These are phyloP conservation scores for Tillandsia fasciculata DNA, from an alignment of 176 grass and related monocot species.

Conservation along the genomic window DNA sequence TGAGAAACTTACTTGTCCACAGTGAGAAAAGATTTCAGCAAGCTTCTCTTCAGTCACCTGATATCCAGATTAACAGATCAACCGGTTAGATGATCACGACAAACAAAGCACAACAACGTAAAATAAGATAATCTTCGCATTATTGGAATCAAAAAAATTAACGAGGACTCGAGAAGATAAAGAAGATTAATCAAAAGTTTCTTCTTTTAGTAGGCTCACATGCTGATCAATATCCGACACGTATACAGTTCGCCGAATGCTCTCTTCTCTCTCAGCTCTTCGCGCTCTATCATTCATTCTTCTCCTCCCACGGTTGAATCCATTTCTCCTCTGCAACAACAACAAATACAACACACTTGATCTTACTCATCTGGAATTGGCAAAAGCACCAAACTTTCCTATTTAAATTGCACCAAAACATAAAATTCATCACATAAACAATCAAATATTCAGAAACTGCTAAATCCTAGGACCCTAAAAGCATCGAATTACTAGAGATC, in stretches of 20 bases:
- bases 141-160: slow-evolving; percentile 16
- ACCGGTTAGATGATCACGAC: not conserved
- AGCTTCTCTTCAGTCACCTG: slow-evolving; percentile 98
- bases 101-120: not conserved
- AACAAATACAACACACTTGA: not conserved
- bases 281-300: slow-evolving; percentile 43
- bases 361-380: slow-evolving; percentile 5
- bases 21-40: slow-evolving; percentile 79
- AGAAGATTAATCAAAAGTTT: slow-evolving; percentile 1
- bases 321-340: slow-evolving; percentile 49
- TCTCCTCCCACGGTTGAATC: slow-evolving; percentile 47
- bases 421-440: slow-evolving; percentile 9
- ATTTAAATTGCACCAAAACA: slow-evolving; percentile 13
- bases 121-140: slow-evolving; percentile 12
- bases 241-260: slow-evolving; percentile 79
- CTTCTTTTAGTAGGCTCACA: slow-evolving; percentile 33
- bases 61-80: slow-evolving; percentile 20
- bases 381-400: slow-evolving; percentile 1
- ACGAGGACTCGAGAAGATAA: slow-evolving; percentile 24
- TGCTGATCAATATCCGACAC: slow-evolving; percentile 93
- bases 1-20: slow-evolving; percentile 66
- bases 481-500: slow-evolving; percentile 4
- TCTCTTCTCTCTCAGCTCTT: slow-evolving; percentile 63
- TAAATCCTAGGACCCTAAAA: slow-evolving; percentile 14
- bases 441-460: slow-evolving; percentile 24